Conservation (phyloP, 2,329 filamentous ascomycete genomes). For the Trichoderma oligosporum region DNA sequence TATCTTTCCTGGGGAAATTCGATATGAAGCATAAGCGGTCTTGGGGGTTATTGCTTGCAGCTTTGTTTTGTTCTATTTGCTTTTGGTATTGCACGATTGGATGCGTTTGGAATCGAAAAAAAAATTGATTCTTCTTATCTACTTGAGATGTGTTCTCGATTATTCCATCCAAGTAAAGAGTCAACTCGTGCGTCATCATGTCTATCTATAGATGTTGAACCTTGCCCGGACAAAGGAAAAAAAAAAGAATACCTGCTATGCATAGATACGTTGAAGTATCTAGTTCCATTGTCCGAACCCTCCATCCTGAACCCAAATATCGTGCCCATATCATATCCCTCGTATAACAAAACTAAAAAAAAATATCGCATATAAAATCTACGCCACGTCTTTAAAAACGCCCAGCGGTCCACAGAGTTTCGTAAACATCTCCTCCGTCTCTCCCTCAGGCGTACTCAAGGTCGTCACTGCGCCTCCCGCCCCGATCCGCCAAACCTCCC, state of each 20-base stretch:
- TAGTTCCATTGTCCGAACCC: too few species aligned
- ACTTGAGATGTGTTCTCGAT: neutral
- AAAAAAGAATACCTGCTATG: conserved; percentile 26
- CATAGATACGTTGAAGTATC: conserved; percentile 37
- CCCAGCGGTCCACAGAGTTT: conserved; percentile 61
- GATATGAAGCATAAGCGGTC: conserved; percentile 19
- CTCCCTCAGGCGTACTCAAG: conserved; percentile 72
- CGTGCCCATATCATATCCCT: neutral
- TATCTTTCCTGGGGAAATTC: neutral
- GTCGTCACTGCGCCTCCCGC: conserved; percentile 88
- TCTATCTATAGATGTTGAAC: conserved; percentile 18
- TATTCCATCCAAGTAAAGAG: neutral
- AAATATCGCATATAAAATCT: neutral
- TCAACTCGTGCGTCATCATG: conserved; percentile 3
- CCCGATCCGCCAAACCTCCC: conserved; percentile 74
- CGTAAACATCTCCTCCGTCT: conserved; percentile 87
- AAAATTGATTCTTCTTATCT: neutral
- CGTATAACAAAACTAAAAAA: neutral
- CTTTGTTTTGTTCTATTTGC: neutral
- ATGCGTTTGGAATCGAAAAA: neutral
- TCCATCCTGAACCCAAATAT: neutral
- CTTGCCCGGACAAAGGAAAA: conserved; percentile 19
- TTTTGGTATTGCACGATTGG: neutral
- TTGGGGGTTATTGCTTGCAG: conserved; percentile 10
- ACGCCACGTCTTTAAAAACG: conserved; percentile 42